Conservation (phyloP, 495 filamentous ascomycete genomes). For the Podospora sp. region DNA sequence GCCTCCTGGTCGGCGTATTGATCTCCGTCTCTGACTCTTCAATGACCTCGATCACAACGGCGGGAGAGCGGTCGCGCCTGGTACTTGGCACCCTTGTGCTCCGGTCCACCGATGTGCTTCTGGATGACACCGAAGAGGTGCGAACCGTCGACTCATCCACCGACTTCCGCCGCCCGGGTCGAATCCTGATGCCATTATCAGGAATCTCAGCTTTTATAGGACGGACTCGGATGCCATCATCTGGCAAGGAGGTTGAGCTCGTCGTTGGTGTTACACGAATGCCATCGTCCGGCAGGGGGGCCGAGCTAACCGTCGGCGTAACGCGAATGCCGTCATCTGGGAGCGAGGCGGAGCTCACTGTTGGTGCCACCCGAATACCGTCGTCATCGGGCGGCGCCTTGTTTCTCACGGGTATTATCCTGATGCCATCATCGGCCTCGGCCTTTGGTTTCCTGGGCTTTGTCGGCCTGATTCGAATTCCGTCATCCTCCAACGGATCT, state of each 20-base stretch:
- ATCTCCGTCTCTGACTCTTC: conserved; percentile 39
- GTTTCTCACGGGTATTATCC: conserved; percentile 40
- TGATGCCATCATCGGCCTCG: conserved; percentile 23
- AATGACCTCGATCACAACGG: conserved; percentile 50
- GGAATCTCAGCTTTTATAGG: conserved; percentile 15
- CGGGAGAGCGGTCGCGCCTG: conserved; percentile 44
- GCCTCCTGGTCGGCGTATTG: conserved; percentile 32
- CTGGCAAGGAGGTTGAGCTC: conserved; percentile 20
- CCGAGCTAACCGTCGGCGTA: not conserved
- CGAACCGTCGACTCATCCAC: conserved; percentile 36
- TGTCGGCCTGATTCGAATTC: conserved; percentile 27
- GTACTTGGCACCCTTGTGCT: conserved; percentile 25
- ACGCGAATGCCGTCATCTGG: conserved; percentile 16
- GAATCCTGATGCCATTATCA: conserved; percentile 33
- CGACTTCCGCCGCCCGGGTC: conserved; percentile 31
- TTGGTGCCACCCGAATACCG: conserved; percentile 7
- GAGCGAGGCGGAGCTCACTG: not conserved
- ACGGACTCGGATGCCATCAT: conserved; percentile 34
- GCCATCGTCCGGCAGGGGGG: conserved; percentile 24
- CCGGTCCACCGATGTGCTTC: conserved; percentile 30
- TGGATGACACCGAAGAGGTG: conserved; percentile 31
- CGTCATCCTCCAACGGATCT: conserved; percentile 27
- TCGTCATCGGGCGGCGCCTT: conserved; percentile 20
- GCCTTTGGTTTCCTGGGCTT: conserved; percentile 9
- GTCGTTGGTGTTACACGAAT: conserved; percentile 29